Conservation (phyloP, 129 eudicot species). For the Artemisia annua region DNA sequence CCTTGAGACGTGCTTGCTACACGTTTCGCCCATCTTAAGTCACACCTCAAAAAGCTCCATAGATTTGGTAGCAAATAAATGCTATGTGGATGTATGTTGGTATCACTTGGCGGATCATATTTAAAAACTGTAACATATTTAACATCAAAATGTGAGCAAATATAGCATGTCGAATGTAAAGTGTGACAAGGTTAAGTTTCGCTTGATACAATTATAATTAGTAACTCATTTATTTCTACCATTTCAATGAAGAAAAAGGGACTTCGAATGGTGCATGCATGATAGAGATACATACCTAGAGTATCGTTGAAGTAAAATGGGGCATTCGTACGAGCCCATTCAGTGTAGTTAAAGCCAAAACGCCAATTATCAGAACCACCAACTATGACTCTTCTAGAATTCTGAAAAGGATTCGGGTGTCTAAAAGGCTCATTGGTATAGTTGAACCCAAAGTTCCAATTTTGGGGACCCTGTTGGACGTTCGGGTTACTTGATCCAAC, state of each 20-base stretch:
- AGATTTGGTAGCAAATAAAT: slow-evolving; percentile 56
- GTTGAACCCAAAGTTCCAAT: slow-evolving; percentile 23
- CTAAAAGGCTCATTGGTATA: slow-evolving; percentile 34
- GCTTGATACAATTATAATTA: no score
- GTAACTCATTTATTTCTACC: neutral
- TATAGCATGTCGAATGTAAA: no score
- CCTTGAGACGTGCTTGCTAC: slow-evolving; percentile 51
- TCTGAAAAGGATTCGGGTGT: slow-evolving; percentile 30
- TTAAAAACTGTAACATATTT: slow-evolving; percentile 53
- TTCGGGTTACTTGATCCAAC: slow-evolving; percentile 27
- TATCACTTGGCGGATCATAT: slow-evolving; percentile 59
- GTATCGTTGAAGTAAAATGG: slow-evolving; percentile 62
- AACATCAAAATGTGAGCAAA: neutral
- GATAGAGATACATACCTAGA: slow-evolving; percentile 40
- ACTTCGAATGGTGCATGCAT: neutral
- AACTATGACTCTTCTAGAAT: slow-evolving; percentile 43
- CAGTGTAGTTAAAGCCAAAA: slow-evolving; percentile 63
- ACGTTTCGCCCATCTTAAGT: slow-evolving; percentile 48
- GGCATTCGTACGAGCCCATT: slow-evolving; percentile 58
- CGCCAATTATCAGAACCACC: slow-evolving; percentile 69
- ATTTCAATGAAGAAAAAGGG: neutral
- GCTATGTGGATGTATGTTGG: slow-evolving; percentile 53
- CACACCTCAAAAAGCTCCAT: slow-evolving; percentile 63
- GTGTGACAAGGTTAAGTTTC: no score
- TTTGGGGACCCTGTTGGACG: slow-evolving; percentile 14